These are phyloP conservation scores for Stereocaulon alpinum DNA, from an alignment of 495 filamentous ascomycete genomes.

Conservation along the genomic window DNA sequence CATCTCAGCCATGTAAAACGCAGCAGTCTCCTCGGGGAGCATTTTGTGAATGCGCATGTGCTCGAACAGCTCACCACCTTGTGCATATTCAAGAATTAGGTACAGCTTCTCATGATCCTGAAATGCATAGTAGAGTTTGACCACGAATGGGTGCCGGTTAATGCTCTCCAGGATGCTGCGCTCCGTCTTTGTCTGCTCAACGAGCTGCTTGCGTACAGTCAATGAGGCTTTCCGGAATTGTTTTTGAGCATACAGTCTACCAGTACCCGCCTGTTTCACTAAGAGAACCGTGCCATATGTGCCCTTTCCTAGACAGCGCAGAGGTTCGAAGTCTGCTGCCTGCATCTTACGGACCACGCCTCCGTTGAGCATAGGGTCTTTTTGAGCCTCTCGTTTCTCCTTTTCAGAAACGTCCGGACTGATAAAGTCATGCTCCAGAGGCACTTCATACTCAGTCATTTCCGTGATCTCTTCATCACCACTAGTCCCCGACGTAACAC, in stretches of 20 bases:
- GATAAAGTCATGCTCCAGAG: conserved; percentile 77
- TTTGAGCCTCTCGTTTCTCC: conserved; percentile 16
- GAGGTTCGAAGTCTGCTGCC: conserved; percentile 74
- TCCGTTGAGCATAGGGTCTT: conserved; percentile 29
- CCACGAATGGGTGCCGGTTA: conserved; percentile 91
- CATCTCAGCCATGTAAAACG: conserved; percentile 98
- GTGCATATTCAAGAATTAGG: conserved; percentile 95
- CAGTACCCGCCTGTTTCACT: conserved; percentile 77
- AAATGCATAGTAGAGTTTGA: conserved; percentile 96
- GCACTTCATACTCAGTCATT: conserved; percentile 77
- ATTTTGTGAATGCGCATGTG: conserved; percentile 83
- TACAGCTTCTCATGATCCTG: conserved; percentile 98
- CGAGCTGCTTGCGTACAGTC: conserved; percentile 79
- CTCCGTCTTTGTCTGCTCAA: conserved; percentile 97
- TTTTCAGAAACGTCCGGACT: conserved; percentile 51
- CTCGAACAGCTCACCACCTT: conserved; percentile 88
- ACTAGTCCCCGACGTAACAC: conserved; percentile 45
- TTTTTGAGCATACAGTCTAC: conserved; percentile 91
- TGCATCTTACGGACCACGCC: conserved; percentile 70
- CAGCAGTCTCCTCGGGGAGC: conserved; percentile 77
- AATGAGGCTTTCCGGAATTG: conserved; percentile 95
- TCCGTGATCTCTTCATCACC: conserved; percentile 41
- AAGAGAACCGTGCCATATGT: conserved; percentile 88
- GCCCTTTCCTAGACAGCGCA: conserved; percentile 96
- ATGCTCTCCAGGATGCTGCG: conserved; percentile 87